Conservation (phyloP, 352 stramenopile species). For the Phytopythium vexans region DNA sequence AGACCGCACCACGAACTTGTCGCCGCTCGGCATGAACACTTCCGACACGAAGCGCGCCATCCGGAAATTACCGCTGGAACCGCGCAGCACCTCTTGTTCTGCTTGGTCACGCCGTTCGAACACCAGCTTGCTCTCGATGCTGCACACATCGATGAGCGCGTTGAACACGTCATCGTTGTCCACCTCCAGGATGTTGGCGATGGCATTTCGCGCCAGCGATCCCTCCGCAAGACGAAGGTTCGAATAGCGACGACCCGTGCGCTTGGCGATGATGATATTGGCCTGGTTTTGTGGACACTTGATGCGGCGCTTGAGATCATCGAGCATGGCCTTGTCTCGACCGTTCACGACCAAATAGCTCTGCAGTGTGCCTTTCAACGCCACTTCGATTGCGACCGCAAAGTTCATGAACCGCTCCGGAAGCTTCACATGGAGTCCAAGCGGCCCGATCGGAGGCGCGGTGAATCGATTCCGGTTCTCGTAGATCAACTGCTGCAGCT, state of each 20-base stretch:
- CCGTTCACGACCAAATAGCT: slow-evolving; percentile 80
- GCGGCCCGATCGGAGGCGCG: slow-evolving; percentile 60
- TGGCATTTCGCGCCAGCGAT: slow-evolving; percentile 45
- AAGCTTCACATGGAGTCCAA: slow-evolving; percentile 74
- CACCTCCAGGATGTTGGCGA: slow-evolving; percentile 78
- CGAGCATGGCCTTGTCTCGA: slow-evolving; percentile 69
- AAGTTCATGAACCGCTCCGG: slow-evolving; percentile 65
- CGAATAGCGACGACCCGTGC: slow-evolving; percentile 42
- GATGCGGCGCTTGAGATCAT: slow-evolving; percentile 66
- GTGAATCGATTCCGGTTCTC: slow-evolving; percentile 65
- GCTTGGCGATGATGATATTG: slow-evolving; percentile 78
- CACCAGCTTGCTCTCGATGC: slow-evolving; percentile 70
- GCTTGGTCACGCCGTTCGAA: slow-evolving; percentile 59
- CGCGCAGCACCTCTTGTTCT: slow-evolving; percentile 50
- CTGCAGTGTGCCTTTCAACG: slow-evolving; percentile 65
- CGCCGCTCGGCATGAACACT: slow-evolving; percentile 63
- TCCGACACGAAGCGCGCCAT: slow-evolving; percentile 69
- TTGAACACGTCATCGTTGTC: slow-evolving; percentile 81
- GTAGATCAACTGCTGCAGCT: slow-evolving; percentile 75
- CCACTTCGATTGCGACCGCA: slow-evolving; percentile 67
- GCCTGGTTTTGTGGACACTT: slow-evolving; percentile 68
- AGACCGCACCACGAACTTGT: slow-evolving; percentile 74
- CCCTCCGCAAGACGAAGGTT: slow-evolving; percentile 59
- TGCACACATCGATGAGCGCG: slow-evolving; percentile 73
- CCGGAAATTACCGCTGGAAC: slow-evolving; percentile 51